A percentile compares a stretch with the other conserved stretches of the same genome.
Conservation (phyloP, 179 eudicot species). For the Carnegiea gigantea region DNA sequence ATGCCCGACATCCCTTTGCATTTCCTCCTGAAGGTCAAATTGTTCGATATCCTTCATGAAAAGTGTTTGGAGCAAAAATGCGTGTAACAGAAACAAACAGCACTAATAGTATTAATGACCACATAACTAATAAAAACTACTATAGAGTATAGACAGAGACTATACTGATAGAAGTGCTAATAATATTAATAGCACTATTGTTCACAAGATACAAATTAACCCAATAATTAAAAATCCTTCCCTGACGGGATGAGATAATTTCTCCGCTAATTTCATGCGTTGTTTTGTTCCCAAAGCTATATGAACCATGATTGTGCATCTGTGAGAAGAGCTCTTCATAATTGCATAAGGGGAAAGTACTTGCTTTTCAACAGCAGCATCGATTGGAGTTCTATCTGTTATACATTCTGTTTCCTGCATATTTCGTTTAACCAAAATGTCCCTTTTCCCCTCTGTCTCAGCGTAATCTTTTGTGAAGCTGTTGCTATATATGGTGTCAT, state of each 20-base stretch:
- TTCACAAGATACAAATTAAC: background rate
- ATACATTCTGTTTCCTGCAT: background rate
- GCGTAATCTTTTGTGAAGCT: conserved; percentile 98
- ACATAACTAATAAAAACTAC: background rate
- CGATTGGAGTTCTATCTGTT: background rate
- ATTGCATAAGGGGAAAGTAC: background rate
- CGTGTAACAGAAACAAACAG: background rate
- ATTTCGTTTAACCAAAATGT: background rate
- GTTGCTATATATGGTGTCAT: conserved; percentile 98
- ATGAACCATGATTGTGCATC: background rate
- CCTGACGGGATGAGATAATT: background rate
- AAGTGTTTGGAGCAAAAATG: background rate
- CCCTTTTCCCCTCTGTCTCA: conserved; percentile 25
- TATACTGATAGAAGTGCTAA: background rate
- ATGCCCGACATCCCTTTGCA: background rate
- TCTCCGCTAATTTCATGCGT: background rate
- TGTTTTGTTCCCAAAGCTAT: background rate
- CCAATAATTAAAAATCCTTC: background rate
- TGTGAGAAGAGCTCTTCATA: background rate
- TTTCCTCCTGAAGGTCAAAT: background rate
- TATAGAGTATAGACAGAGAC: background rate
- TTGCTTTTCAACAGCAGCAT: background rate
- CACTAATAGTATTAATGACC: background rate
- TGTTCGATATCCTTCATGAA: background rate
- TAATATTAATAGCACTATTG: background rate